Percentiles rank a stretch among this genome's conserved stretches.
phyloP scores from a whole-genome alignment of 306 rosid species.

The Quillaja saponaria region DNA sequence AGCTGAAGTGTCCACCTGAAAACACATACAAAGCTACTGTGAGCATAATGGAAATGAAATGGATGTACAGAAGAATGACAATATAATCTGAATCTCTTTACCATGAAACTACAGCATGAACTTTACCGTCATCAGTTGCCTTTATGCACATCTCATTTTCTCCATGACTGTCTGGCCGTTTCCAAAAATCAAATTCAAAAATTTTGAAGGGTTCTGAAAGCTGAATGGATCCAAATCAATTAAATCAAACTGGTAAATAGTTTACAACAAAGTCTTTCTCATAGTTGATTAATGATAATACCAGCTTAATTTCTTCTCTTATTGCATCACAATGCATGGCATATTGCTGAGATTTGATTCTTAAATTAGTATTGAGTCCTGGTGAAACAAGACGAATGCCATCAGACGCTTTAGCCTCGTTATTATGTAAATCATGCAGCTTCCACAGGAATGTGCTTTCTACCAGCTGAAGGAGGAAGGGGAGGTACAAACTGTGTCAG shows the following conservation, averaged over 20 bases:
- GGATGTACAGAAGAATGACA: constrained; percentile 5
- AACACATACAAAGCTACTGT: not conserved
- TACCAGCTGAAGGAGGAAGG: constrained; percentile 58
- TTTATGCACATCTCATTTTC: constrained; percentile 57
- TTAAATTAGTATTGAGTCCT: constrained; percentile 46
- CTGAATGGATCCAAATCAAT: constrained; percentile 66
- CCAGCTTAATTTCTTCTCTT: constrained; percentile 66
- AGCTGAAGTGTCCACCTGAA: constrained; percentile 95
- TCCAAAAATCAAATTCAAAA: constrained; percentile 96
- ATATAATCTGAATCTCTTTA: constrained; percentile 37
- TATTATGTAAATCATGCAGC: constrained; percentile 73
- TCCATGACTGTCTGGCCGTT: constrained; percentile 87
- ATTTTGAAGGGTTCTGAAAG: constrained; percentile 98
- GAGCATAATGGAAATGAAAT: constrained; percentile 17
- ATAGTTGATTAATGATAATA: too few species aligned
- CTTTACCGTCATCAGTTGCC: constrained; percentile 68
- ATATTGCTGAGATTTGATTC: constrained; percentile 67
- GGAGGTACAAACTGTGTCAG: constrained; percentile 13
- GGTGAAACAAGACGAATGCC: constrained; percentile 65
- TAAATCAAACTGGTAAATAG: too few species aligned
- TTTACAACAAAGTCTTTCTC: too few species aligned
- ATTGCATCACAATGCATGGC: constrained; percentile 72
- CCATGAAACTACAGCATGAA: constrained; percentile 87
- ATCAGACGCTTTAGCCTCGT: constrained; percentile 57
- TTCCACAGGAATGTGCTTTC: constrained; percentile 72